These are phyloP conservation scores for Ilyonectria mors-panacis DNA, from an alignment of 2,329 filamentous ascomycete species.

Conservation along the genomic window DNA sequence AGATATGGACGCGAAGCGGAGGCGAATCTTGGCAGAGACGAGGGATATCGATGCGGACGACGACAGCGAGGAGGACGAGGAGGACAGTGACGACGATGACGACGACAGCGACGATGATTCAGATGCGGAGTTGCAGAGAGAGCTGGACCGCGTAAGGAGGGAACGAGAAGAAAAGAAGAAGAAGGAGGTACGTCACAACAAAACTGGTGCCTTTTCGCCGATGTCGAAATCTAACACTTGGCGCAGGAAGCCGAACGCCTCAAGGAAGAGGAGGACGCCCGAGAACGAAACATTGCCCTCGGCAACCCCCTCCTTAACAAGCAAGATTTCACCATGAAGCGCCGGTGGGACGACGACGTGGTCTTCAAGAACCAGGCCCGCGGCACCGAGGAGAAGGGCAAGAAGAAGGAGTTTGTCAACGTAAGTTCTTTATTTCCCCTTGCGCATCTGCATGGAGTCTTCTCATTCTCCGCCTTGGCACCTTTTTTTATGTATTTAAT, in stretches of 20 bases:
- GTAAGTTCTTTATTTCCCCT: slow-evolving; percentile 64
- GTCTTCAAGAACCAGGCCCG: slow-evolving; percentile 99
- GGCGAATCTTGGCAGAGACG: slow-evolving; percentile 89
- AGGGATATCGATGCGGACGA: slow-evolving; percentile 87
- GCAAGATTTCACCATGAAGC: slow-evolving; percentile 89
- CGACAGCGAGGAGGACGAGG: slow-evolving; percentile 72
- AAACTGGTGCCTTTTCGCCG: too few species aligned
- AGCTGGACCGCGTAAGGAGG: slow-evolving; percentile 93
- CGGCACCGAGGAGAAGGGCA: slow-evolving; percentile 90
- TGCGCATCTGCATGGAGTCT: slow-evolving; percentile 8
- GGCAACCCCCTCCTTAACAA: slow-evolving; percentile 95
- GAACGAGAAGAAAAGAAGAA: slow-evolving; percentile 69
- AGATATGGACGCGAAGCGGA: slow-evolving; percentile 84
- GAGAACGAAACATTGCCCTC: slow-evolving; percentile 89
- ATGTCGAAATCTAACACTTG: slow-evolving; percentile 24
- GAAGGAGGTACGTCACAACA: slow-evolving; percentile 49
- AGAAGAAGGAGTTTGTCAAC: slow-evolving; percentile 97
- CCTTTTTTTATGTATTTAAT: too few species aligned
- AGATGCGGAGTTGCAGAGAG: slow-evolving; percentile 88
- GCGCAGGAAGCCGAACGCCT: slow-evolving; percentile 81
- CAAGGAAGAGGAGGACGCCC: slow-evolving; percentile 85
- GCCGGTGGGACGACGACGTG: slow-evolving; percentile 97
- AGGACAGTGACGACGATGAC: slow-evolving; percentile 65
- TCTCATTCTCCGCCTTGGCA: slow-evolving; percentile 28
- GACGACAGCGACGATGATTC: slow-evolving; percentile 68